Evolutionary conservation across 129 eudicot genomes (phyloP), one percentile per base, ranked within the genome.

Genomic region (Flaveria linearis): DNA sequence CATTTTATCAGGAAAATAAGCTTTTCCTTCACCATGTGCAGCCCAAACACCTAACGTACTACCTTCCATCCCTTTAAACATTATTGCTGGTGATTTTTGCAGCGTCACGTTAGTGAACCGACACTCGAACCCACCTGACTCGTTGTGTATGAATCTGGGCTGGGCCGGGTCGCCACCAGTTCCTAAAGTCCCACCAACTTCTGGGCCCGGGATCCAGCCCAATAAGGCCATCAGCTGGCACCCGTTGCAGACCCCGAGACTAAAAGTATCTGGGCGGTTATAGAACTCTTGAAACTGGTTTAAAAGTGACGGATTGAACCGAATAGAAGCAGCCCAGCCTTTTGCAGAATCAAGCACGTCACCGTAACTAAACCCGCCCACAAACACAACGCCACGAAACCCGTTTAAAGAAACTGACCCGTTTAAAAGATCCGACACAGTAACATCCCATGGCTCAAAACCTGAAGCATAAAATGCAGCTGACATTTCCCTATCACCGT

Each of bases 11-110:
- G 96, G 98, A 71, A 94, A 94, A 83, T 91, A 91, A 2, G 98
- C 98, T 80, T 91, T 85, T 65, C 98, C 97, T 82, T 94, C 98
- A 13, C 98, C 97, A 74, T 94, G 98, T 16, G 97, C 98, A 23
- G 96, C 93, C 96, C 98, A 93, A 16, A 93, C 97, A 13, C 98
- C 98, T 33, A 93, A 69, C 0, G 97, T 93, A 46, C 98, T 88
- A 22, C 98, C 98, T 79, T 85, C 93, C 97, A 94, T 94, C 50
- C 98, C 97, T 80, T 76, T 87, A n/a, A 91, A 79, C 97, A 94
- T 94, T 43, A 91, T 80, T 9, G 96, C 83, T 0, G 98, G 93
- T 0, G 93, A 87, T 22, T 87, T 86, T 52, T 89, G 77, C 6
- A 94, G 89, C 3, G 84, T 87, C 81, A 94, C 97, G 41, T 87